Base-by-base conservation (phyloP, 495 filamentous ascomycete genomes). In the Penicillium cosmopolitanum region DNA sequence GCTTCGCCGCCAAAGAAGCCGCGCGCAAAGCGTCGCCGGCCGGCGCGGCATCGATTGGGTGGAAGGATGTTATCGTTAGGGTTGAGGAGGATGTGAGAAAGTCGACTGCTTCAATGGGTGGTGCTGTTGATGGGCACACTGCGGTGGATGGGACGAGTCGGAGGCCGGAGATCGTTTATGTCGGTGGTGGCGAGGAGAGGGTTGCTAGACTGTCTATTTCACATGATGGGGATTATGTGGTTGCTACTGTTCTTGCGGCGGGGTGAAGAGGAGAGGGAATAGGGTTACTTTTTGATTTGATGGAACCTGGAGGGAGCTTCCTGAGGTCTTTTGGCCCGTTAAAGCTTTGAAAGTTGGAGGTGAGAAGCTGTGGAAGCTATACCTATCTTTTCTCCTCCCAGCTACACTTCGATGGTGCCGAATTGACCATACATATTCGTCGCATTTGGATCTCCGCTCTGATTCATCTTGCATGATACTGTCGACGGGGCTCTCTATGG, bases 211-310 rank as follows among this genome's bases (percentile, higher is more conserved):
- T 83, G 58, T 81, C 81, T 31, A 84, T 87, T 59, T 83, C 82
- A 46, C 83, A 87, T 74, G 84, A 86, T 74, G 82, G 82, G 44
- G 82, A 82, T 50, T 86, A 86, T 68, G 82, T 84, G 16, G 72
- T 83, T 58, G 84, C 83, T 35, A 83, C 79, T 57, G 81, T 81
- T 58, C 56, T 81, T 55, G 78, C 77, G 23, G 72, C 70, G 50
- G 73, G 68, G 0, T 74, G 71, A 71, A 56, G 50, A 43, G 47
- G 36, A 48, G 2, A 33, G 7, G 2, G 9, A 18, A 25, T 31
- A 28, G 28, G 51, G 25, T 57, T 25, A n/a, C 57, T 56, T n/a
- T n/a, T 48, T 47, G 18, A 33, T 25, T 34, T 40, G 15, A 36
- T 50, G 28, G 43, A 23, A 3, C 23, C 4, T 23, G 2, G 23